A percentile compares a stretch with the other conserved stretches of the same genome.
These are phyloP conservation scores for Pyropia haitanensis DNA, from an alignment of 23 red algal species.

Conservation along the genomic window DNA sequence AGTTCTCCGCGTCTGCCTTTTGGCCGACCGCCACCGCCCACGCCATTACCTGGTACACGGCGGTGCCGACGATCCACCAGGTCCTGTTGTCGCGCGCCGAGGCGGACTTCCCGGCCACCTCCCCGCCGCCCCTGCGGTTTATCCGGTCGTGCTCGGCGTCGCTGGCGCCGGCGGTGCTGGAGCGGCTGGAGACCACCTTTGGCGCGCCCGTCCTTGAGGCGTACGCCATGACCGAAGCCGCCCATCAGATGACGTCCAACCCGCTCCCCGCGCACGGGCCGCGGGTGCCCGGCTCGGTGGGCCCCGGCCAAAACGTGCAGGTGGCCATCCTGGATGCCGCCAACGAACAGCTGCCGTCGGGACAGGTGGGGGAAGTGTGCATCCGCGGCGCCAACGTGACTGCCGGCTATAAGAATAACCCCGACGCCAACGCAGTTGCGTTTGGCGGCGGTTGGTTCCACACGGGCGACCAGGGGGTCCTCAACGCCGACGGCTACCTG, in stretches of 20 bases:
- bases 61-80: slow-evolving; percentile 87
- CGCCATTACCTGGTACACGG: slow-evolving; percentile 74
- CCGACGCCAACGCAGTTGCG: slow-evolving; percentile 60
- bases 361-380: slow-evolving; percentile 73
- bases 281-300: slow-evolving; percentile 54
- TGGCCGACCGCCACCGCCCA: slow-evolving; percentile 32
- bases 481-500: slow-evolving; percentile 84
- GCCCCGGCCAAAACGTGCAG: slow-evolving; percentile 43
- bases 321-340: slow-evolving; percentile 36
- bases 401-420: slow-evolving; percentile 62
- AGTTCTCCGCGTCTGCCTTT: slow-evolving; percentile 75
- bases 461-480: slow-evolving; percentile 83
- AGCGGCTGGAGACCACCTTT: slow-evolving; percentile 51
- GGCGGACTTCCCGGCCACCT: slow-evolving; percentile 32
- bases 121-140: slow-evolving; percentile 47
- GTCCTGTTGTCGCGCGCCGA: slow-evolving; percentile 69
- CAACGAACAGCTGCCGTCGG: slow-evolving; percentile 11
- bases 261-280: slow-evolving; percentile 52
- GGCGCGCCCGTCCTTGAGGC: slow-evolving; percentile 66
- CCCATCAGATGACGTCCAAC: slow-evolving; percentile 86
- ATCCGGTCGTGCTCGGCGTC: slow-evolving; percentile 73
- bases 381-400: slow-evolving; percentile 79
- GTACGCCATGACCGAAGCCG: slow-evolving; percentile 91
- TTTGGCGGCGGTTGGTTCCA: slow-evolving; percentile 85
- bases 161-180: slow-evolving; percentile 62